Percentiles rank a stretch among this genome's conserved stretches.
Conservation (phyloP, 139 green algal genomes). For the Coelastrella sp. region DNA sequence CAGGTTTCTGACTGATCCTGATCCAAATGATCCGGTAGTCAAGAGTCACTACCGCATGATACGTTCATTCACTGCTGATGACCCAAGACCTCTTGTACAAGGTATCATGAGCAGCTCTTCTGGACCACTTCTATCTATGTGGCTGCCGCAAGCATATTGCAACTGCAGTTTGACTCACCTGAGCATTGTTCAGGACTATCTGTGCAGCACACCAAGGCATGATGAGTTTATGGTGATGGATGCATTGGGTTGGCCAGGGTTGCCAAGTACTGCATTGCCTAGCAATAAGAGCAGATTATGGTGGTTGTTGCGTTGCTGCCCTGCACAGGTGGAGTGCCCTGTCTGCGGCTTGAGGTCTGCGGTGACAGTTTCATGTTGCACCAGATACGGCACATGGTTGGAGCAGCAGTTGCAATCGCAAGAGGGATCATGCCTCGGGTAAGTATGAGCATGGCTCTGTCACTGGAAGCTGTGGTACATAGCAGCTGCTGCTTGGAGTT, state of each 20-base stretch:
- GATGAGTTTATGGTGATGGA: too few relatives aligned
- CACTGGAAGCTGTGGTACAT: too few relatives aligned
- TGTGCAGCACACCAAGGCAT: too few relatives aligned
- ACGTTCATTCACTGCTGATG: slow-evolving; percentile 51
- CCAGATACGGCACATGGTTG: slow-evolving; percentile 86
- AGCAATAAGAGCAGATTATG: too few relatives aligned
- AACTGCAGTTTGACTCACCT: too few relatives aligned
- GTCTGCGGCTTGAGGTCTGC: slow-evolving; percentile 62
- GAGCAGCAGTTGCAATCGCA: slow-evolving; percentile 73
- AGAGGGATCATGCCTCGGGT: slow-evolving; percentile 61
- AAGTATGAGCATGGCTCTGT: not conserved
- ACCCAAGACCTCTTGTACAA: slow-evolving; percentile 58
- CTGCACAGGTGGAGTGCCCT: slow-evolving; percentile 60
- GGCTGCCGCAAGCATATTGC: not conserved
- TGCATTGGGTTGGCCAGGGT: too few relatives aligned
- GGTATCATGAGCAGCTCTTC: slow-evolving; percentile 3
- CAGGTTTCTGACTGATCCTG: slow-evolving; percentile 36
- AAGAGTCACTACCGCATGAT: slow-evolving; percentile 63
- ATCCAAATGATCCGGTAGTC: slow-evolving; percentile 52
- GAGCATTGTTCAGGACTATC: too few relatives aligned
- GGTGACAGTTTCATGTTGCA: slow-evolving; percentile 85
- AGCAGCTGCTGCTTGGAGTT: too few relatives aligned
- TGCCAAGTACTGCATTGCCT: too few relatives aligned
- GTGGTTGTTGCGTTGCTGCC: not conserved
- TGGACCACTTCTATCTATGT: too few relatives aligned